Evolutionary conservation across 2,329 filamentous ascomycete species (phyloP).

Genomic region (Tolypocladium ophioglossoides): DNA sequence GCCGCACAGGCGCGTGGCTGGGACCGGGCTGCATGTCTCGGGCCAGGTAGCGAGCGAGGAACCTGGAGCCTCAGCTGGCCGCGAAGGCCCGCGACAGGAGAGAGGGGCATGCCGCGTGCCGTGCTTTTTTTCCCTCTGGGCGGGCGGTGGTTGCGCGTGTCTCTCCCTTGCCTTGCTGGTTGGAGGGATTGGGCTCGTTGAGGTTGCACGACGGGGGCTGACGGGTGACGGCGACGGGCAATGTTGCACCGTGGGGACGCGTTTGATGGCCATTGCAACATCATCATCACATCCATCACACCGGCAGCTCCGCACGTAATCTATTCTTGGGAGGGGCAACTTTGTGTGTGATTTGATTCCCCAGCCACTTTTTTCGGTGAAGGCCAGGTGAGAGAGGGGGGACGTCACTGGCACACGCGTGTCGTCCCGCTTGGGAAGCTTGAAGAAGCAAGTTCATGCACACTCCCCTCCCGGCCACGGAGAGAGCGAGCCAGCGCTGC

Average conservation of each 20-base stretch:
- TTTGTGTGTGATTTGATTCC: not conserved
- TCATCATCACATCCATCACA: not conserved
- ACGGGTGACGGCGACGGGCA: not conserved
- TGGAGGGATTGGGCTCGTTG: not conserved
- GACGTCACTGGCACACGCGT: not conserved
- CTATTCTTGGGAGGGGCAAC: not conserved
- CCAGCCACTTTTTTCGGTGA: not conserved
- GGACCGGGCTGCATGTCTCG: not conserved
- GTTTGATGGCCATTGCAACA: not conserved
- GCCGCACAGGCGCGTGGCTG: slow-evolving; percentile 8
- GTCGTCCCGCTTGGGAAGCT: not conserved
- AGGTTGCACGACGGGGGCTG: not conserved
- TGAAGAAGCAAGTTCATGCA: not conserved
- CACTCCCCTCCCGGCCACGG: not conserved
- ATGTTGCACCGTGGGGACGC: not conserved
- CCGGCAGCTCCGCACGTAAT: not conserved
- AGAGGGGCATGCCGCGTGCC: not conserved
- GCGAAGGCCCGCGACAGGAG: not conserved
- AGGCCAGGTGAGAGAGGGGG: not conserved
- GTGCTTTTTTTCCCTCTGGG: not conserved
- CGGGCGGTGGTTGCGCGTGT: not conserved
- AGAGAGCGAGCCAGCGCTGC: not conserved
- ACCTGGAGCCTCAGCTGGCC: not conserved
- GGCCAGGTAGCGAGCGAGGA: not conserved
- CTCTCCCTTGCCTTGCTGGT: not conserved